Evolutionary conservation across 2,329 filamentous ascomycete genomes (phyloP), one percentile per base, ranked within the genome.

Genomic region (Rhynchosporium agropyri): DNA sequence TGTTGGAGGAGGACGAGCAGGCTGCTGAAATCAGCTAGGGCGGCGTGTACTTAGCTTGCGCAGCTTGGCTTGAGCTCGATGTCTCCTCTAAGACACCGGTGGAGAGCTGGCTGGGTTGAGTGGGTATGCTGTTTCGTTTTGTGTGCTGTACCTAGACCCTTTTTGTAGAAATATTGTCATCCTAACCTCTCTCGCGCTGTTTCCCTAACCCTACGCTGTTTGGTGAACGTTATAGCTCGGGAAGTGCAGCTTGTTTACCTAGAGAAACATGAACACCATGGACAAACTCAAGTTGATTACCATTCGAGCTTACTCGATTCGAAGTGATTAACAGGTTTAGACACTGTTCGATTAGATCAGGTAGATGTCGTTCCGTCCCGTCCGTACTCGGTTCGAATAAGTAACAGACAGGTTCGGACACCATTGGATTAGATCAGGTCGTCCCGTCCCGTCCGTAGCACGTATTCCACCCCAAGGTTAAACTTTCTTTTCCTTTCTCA

Each of bases 1-100:
- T 96, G 75, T 78, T 97, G 69, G 93, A 97, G 77, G 92, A 97
- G 76, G 91, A 95, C 64, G 84, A 87, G 67, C 81, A 84, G 61
- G 74, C 84, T 70, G 83, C 81, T 71, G 82, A 84, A 66, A 86
- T 78, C 56, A 69, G 63, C 42, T 74, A 72, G 69, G 48, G 51
- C 53, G 26, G 15, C 5, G 5, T 46, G 42, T 46, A 7, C n/a
- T 46, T 20, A 8, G 13, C n/a, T 8, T 46, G 15, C 43, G n/a
- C 20, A 8, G 20, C 43, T 46, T 46, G n/a, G 7, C n/a, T 36
- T 36, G 33, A 36, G 33, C 6, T 10, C 9, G 3, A n/a, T 7
- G 2, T n/a, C 13, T 45, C 4, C 8, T 5, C 8, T 46, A 2
- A 46, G n/a, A 20, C 20, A 20, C 3, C 2, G 20, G 43, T 26